Base-by-base conservation (phyloP, 2,329 filamentous ascomycete genomes). In the Cytospora piceicola region DNA sequence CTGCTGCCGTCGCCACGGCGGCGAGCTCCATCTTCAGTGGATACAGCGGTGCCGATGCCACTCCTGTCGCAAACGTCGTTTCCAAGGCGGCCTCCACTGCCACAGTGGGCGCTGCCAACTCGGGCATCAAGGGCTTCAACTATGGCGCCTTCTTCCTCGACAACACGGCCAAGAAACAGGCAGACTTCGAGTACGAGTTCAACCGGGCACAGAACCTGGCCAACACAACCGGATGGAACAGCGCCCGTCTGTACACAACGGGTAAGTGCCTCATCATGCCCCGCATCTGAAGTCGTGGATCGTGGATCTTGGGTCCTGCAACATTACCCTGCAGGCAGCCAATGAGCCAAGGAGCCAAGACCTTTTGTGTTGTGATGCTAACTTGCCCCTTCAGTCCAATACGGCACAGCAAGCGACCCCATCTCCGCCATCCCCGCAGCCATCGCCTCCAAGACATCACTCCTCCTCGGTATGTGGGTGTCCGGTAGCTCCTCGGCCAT, bases 391-490 rank as follows among this genome's bases (percentile, higher is more conserved):
- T 30, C 59, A 76, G 74, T 76, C 63, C 90, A 93, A 83, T 85
- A 78, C 29, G 88, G 86, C 69, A 89, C 89, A 6, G 77, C 84
- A 70, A 84, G 86, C 71, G 90, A 94, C 77, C 93, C 93, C 61
- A 82, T 96, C 74, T 81, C 92, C 81, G 93, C 93, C 52, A 86
- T 94, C 79, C 91, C 92, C 79, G 88, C 88, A 42, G 88, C 88
- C 71, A 80, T 89, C 55, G 78, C 81, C 66, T 87, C 86, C 68
- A 80, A 87, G 53, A 87, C 85, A 77, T 64, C 55, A 29, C 61
- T 91, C 54, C 84, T 90, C 42, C 86, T 89, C 60, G 88, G 88
- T 69, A 79, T 90, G 72, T 91, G 88, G 88, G 76, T 83, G 58
- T 84, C 83, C 22, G 84, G 84, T 70, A 89, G 88, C 59, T 79